Percentiles rank a stretch among this genome's conserved stretches.
Evolutionary conservation across 2,329 filamentous ascomycete species (phyloP).

Genomic region (Hypoxylon sp.): DNA sequence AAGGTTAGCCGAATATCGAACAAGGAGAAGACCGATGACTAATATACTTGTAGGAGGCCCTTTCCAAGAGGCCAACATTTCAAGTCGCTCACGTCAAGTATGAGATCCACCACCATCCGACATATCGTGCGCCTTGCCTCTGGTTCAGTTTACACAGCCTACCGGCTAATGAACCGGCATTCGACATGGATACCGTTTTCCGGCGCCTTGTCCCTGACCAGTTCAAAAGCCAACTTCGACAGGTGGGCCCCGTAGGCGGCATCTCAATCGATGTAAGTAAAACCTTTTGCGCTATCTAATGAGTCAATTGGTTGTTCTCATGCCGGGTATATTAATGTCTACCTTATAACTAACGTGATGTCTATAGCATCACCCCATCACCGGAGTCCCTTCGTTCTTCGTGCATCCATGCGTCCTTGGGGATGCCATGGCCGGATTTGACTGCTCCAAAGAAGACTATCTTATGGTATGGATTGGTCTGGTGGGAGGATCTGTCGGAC

Average conservation of each 20-base stretch:
- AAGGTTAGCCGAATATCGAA: conserved; percentile 57
- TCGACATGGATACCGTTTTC: conserved; percentile 79
- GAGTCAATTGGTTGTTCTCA: conserved; percentile 55
- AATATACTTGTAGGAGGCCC: conserved; percentile 57
- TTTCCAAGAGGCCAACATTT: conserved; percentile 54
- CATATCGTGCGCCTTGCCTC: conserved; percentile 80
- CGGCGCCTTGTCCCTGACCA: conserved; percentile 77
- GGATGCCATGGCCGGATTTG: conserved; percentile 80
- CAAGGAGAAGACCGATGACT: conserved; percentile 8
- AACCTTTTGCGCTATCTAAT: conserved; percentile 50
- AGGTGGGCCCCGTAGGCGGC: conserved; percentile 76
- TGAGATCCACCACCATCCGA: conserved; percentile 81
- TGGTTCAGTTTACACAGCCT: conserved; percentile 79
- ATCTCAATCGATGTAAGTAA: conserved; percentile 82
- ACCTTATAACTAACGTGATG: conserved; percentile 55
- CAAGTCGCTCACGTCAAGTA: conserved; percentile 72
- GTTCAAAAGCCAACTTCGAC: conserved; percentile 73
- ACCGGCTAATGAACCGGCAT: conserved; percentile 67
- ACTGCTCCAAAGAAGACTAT: conserved; percentile 77
- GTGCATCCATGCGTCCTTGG: conserved; percentile 93
- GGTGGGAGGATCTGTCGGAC: conserved; percentile 82
- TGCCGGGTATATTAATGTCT: conserved; percentile 59
- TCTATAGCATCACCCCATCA: conserved; percentile 83
- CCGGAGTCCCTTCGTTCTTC: conserved; percentile 85
- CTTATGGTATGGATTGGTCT: conserved; percentile 91